Evolutionary conservation across 169 alveolate genomes (phyloP), one percentile per base, ranked within the genome.

Genomic region (Miamiensis avidus): DNA sequence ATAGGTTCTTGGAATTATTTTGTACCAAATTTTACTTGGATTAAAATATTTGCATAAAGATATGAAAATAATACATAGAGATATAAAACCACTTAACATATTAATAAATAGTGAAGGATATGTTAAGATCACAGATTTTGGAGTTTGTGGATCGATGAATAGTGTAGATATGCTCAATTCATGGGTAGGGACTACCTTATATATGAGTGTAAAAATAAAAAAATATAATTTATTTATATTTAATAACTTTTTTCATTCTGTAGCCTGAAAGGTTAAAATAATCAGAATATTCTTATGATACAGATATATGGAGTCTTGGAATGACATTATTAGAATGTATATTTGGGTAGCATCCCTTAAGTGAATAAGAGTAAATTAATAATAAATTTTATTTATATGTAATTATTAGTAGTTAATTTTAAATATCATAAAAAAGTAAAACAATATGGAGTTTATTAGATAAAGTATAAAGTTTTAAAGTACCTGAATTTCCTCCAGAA

Each of bases 221-320:
- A 11, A 20, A 49, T 49, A 11, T 49, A 49, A 49, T 49, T 11
- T 11, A 11, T 49, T 11, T 49, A 11, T 49, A 49, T 49, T 49
- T 49, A 49, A 11, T 49, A 11, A 49, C 20, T 49, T 49, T 11
- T 49, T 49, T 49, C 4, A 11, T 49, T 49, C 4, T 93, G 87
- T 89, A 29, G 69, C 98, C 98, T 75, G 98, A 96, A 89, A 88
- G 98, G 81, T 85, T 96, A 49, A 91, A 93, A 65, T 97, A 97
- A 1, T 89, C 91, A 81, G 82, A 89, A 72, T 95, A 96, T 85
- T 91, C 97, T 4, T 87, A 83, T 65, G 90, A 95, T n/a, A 90
- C 95, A 29, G 98, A 96, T 82, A 93, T 96, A 25, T 96, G 98
- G 97, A 86, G 96, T 34, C 78, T 96, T 26, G 98, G 98, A 29